Conservation (phyloP, 495 filamentous ascomycete genomes). For the Aspergillus incahuasiensis region DNA sequence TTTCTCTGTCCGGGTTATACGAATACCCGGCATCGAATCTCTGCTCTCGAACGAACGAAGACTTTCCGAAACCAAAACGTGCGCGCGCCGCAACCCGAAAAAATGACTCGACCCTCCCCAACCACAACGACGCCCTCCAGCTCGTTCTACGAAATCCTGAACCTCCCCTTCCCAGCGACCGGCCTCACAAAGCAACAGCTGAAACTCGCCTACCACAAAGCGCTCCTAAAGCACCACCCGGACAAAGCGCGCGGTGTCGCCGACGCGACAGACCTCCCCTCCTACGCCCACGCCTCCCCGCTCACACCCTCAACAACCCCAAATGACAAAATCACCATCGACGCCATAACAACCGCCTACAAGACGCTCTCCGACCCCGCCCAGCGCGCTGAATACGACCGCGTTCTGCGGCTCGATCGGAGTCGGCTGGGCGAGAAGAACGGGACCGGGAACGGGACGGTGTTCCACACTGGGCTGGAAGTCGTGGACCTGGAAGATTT, state of each 20-base stretch:
- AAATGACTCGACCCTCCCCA: constrained; percentile 22
- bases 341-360: constrained; percentile 77
- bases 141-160: constrained; percentile 56
- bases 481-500: constrained; percentile 82
- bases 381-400: constrained; percentile 63
- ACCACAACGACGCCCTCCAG: constrained; percentile 20
- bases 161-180: constrained; percentile 34
- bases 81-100: no score
- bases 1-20: no score
- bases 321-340: constrained; percentile 50
- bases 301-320: not conserved
- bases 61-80: no score
- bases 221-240: constrained; percentile 75
- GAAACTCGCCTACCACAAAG: constrained; percentile 73
- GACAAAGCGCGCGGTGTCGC: constrained; percentile 53
- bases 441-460: constrained; percentile 20
- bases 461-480: constrained; percentile 67
- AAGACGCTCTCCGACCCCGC: constrained; percentile 57
- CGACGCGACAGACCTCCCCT: not conserved
- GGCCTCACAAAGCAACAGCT: constrained; percentile 44
- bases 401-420: constrained; percentile 39
- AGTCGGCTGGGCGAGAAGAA: constrained; percentile 19
- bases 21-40: no score
- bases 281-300: not conserved
- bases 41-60: no score